These are phyloP conservation scores for Cyclostephanos tholiformis DNA, from an alignment of 108 stramenopile genomes.

Conservation along the genomic window DNA sequence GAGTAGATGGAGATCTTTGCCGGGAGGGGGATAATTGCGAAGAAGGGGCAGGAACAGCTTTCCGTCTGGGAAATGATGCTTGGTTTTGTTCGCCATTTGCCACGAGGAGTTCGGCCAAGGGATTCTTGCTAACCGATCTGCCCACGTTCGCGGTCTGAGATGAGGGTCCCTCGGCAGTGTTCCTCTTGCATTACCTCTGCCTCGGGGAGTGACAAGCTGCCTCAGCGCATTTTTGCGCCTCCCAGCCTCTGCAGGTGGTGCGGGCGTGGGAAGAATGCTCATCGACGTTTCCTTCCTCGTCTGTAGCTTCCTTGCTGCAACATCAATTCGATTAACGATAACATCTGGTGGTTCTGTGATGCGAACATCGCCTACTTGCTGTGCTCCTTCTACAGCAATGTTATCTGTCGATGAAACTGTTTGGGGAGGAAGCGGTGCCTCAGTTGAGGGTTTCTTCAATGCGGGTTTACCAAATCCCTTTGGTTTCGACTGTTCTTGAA, in stretches of 20 bases:
- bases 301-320: not conserved
- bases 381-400: conserved; percentile 16
- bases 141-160: not conserved
- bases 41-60: not conserved
- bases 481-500: not conserved
- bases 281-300: not conserved
- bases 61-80: conserved; percentile 2
- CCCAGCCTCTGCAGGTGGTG: not conserved
- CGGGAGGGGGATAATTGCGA: not conserved
- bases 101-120: conserved; percentile 6
- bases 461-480: conserved; percentile 31
- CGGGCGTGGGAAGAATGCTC: not conserved
- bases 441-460: conserved; percentile 16
- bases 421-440: conserved; percentile 1
- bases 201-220: conserved; percentile 8
- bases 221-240: not conserved
- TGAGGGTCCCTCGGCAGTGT: not conserved
- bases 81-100: not conserved
- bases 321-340: not conserved
- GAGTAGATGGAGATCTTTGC: too few relatives aligned
- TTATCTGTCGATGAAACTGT: conserved; percentile 7
- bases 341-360: conserved; percentile 1
- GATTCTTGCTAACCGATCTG: conserved; percentile 6
- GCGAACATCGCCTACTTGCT: conserved; percentile 12
- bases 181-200: not conserved